Evolutionary conservation across 169 alveolate genomes (phyloP), one percentile per base, ranked within the genome.

Genomic region (Plasmodium adleri): DNA sequence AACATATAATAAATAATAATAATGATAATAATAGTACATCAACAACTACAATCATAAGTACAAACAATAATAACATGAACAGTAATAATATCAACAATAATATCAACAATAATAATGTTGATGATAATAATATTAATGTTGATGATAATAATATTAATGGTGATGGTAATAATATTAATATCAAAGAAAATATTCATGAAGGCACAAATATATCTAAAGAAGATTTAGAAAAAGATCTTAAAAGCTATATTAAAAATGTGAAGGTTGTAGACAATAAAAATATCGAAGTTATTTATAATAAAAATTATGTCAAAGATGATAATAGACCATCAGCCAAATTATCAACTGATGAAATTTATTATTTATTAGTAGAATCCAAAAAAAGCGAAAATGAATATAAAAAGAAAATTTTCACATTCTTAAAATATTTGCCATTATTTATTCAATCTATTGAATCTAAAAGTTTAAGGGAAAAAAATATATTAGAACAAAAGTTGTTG

Each of bases 361-460:
- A 78, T 60, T 60, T 78, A 47, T 32, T 78, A 43, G 89, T 78
- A 20, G 89, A 78, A 52, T 78, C 89, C 8, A 78, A 78, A 66
- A 78, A 78, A 66, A 78, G 89, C 17, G 89, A 78, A 78, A 78
- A 78, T 71, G 89, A 78, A 50, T 78, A 49, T 52, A 78, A 78
- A 45, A 78, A 78, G n/a, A 78, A 78, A 22, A 78, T 78, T 12
- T 78, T 64, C 15, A 78, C 89, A 49, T 78, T 78, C 47, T 59
- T 78, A n/a, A 78, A 78, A 24, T 78, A 78, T 59, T 71, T 78
- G 28, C 89, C 89, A 52, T 22, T 78, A 4, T 78, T 78, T 66
- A 78, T 78, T 39, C 64, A 28, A 70, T 78, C 78, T 24, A 78
- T 78, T 50, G 89, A 78, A 78, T 64, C 64, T 52, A 78, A 78